Conservation (phyloP, 176 grass and related monocot genomes). For the Leersia perrieri region DNA sequence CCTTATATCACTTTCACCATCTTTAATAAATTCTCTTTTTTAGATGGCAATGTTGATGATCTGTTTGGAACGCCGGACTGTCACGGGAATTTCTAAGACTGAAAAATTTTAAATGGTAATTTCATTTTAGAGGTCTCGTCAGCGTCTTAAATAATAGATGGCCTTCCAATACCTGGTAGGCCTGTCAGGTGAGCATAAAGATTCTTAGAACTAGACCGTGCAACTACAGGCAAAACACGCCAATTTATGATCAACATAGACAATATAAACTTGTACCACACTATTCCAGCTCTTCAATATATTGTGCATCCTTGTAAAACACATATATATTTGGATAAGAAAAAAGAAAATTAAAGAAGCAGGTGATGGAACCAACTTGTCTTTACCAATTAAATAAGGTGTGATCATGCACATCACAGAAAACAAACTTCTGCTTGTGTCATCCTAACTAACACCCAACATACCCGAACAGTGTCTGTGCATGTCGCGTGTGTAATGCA, state of each 20-base stretch:
- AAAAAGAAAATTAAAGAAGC: neutral
- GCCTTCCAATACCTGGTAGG: neutral
- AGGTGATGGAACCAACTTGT: conserved; percentile 14
- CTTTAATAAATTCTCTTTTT: neutral
- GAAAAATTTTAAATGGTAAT: neutral
- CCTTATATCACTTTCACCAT: neutral
- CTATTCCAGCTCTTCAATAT: neutral
- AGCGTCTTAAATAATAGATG: neutral
- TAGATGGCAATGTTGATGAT: neutral
- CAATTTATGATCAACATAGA: neutral
- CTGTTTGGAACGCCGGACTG: neutral
- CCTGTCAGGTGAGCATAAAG: neutral
- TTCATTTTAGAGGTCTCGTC: neutral
- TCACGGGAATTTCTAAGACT: neutral
- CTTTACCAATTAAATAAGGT: conserved; percentile 1
- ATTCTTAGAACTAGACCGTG: conserved; percentile 7
- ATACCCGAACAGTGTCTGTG: neutral
- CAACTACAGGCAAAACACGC: neutral
- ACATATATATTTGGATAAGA: neutral
- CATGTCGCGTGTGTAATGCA: neutral
- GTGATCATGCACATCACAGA: neutral
- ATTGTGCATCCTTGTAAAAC: neutral
- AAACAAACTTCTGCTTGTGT: neutral
- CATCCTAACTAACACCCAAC: conserved; percentile 1
- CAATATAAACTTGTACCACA: neutral